Conservation (phyloP, 129 eudicot species). For the Flaveria robusta region DNA sequence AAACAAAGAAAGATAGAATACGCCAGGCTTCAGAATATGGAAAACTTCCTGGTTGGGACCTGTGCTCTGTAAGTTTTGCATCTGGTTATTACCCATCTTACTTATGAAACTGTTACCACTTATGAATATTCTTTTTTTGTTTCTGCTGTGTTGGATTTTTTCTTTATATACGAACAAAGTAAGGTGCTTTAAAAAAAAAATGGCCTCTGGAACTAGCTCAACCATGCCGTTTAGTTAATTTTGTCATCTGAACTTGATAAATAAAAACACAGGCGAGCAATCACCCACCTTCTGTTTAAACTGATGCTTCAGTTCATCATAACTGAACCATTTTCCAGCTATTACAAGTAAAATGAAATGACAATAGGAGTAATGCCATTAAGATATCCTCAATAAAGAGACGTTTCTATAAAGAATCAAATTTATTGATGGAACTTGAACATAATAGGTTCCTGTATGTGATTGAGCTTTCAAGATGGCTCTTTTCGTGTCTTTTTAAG, state of each 20-base stretch:
- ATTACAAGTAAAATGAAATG: neutral
- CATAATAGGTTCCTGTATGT: conserved; percentile 12
- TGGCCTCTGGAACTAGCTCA: conserved; percentile 2
- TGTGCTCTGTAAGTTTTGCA: conserved; percentile 81
- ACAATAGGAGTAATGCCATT: conserved; percentile 1
- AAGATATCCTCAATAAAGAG: neutral
- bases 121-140: neutral
- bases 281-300: neutral
- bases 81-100: conserved; percentile 4
- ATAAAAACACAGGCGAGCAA: conserved; percentile 1
- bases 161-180: neutral
- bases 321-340: neutral
- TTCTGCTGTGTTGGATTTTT: neutral
- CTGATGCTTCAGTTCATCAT: conserved; percentile 10
- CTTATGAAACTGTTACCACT: neutral
- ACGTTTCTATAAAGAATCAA: neutral
- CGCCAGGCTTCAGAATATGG: conserved; percentile 80
- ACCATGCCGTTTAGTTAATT: neutral
- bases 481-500: conserved; percentile 12
- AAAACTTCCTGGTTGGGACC: conserved; percentile 95
- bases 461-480: conserved; percentile 14
- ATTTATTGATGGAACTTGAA: conserved; percentile 3
- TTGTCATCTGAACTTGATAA: conserved; percentile 9
- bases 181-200: neutral
- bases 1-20: conserved; percentile 81